Conservation (phyloP, 2,329 filamentous ascomycete genomes). For the Pseudogymnoascus sp. region DNA sequence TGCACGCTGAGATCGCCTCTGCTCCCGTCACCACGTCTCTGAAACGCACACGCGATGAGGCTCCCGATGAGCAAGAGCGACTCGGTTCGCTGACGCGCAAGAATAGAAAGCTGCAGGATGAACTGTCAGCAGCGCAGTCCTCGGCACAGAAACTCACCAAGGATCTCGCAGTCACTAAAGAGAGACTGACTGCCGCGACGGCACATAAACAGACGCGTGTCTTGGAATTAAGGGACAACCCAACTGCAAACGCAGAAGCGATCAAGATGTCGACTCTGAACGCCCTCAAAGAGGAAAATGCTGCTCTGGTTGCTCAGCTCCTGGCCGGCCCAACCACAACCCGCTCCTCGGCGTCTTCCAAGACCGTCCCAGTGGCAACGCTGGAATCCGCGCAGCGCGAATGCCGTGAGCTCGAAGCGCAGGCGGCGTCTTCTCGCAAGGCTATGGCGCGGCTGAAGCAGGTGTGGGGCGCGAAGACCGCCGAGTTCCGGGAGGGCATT, state of each 20-base stretch:
- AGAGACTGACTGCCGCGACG: slow-evolving; percentile 62
- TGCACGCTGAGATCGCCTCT: slow-evolving; percentile 67
- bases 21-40: slow-evolving; percentile 40
- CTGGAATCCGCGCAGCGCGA: slow-evolving; percentile 70
- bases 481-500: slow-evolving; percentile 93
- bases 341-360: slow-evolving; percentile 32
- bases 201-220: slow-evolving; percentile 71
- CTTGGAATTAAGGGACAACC: slow-evolving; percentile 83
- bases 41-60: slow-evolving; percentile 57
- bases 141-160: slow-evolving; percentile 64
- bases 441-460: slow-evolving; percentile 79
- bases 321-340: slow-evolving; percentile 37
- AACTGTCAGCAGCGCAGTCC: slow-evolving; percentile 62
- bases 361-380: slow-evolving; percentile 68
- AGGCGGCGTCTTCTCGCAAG: slow-evolving; percentile 70
- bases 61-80: slow-evolving; percentile 53
- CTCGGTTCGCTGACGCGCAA: slow-evolving; percentile 80
- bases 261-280: slow-evolving; percentile 75
- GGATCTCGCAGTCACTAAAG: slow-evolving; percentile 64
- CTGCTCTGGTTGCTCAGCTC: slow-evolving; percentile 70
- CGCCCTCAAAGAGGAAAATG: slow-evolving; percentile 75
- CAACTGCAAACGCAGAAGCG: slow-evolving; percentile 76
- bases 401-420: slow-evolving; percentile 61
- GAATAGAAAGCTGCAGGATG: slow-evolving; percentile 76
- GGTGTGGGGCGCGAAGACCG: slow-evolving; percentile 83